A percentile compares a stretch with the other conserved stretches of the same genome.
Conservation (phyloP, 768 basidiomycete genomes). For the Tremella fuciformis region DNA sequence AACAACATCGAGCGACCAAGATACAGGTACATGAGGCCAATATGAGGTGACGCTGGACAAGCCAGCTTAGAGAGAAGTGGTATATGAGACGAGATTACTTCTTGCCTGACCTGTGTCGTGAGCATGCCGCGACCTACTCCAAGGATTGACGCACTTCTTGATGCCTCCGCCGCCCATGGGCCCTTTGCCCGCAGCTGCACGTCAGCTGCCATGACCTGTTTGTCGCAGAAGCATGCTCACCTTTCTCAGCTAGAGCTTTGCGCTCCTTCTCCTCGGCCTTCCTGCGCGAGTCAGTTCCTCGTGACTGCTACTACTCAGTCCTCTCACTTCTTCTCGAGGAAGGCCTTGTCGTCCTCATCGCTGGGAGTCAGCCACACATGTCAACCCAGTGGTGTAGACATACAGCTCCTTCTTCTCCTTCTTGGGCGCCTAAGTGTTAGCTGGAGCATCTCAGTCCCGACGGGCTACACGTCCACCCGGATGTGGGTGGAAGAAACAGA, state of each 20-base stretch:
- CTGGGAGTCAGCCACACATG: slow-evolving; percentile 15
- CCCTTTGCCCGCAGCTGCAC: slow-evolving; percentile 29
- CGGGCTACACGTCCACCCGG: neutral
- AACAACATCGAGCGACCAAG: no score
- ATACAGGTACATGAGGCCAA: neutral
- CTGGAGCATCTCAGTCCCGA: neutral
- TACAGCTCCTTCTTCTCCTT: slow-evolving; percentile 43
- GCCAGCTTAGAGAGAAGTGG: neutral
- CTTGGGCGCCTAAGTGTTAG: slow-evolving; percentile 37
- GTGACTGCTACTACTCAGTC: neutral
- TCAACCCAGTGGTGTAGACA: slow-evolving; percentile 2
- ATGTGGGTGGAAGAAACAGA: neutral
- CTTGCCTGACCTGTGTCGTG: slow-evolving; percentile 34
- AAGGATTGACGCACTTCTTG: slow-evolving; percentile 39
- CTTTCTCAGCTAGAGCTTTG: slow-evolving; percentile 31
- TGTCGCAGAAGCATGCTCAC: slow-evolving; percentile 15
- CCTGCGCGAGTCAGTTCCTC: neutral
- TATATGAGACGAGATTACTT: slow-evolving; percentile 17
- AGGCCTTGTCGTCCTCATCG: slow-evolving; percentile 44
- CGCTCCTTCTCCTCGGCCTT: slow-evolving; percentile 33
- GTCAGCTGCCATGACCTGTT: neutral
- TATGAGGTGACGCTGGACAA: neutral
- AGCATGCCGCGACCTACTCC: neutral
- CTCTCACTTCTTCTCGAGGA: slow-evolving; percentile 36
- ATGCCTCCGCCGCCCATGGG: slow-evolving; percentile 44